phyloP scores from a whole-genome alignment of 225 moss, liverwort and hornwort species.

The Bryoerythrophyllum caledonicum region DNA sequence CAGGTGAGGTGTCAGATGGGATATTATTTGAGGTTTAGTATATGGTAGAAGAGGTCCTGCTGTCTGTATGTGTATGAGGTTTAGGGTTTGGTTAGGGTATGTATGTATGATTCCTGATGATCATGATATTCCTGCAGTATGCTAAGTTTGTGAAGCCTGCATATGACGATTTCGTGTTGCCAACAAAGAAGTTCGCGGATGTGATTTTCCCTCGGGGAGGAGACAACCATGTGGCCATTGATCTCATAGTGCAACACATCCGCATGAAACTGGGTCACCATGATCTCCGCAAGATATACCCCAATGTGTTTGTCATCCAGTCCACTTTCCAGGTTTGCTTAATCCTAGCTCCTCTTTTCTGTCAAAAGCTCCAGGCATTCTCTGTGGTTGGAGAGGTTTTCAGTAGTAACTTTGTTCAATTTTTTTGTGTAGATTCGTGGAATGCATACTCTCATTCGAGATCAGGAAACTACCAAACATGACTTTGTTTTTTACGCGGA shows the following conservation, averaged over 20 bases:
- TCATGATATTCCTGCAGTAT: constrained; percentile 50
- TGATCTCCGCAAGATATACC: constrained; percentile 93
- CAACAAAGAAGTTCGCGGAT: constrained; percentile 94
- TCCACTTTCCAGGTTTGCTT: constrained; percentile 76
- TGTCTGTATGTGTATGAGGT: too few relatives aligned
- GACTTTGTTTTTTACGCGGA: constrained; percentile 97
- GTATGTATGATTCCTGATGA: constrained; percentile 15
- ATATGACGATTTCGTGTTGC: constrained; percentile 90
- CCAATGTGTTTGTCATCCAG: constrained; percentile 90
- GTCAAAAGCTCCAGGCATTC: constrained; percentile 1
- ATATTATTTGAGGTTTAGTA: not conserved
- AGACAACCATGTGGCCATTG: constrained; percentile 91
- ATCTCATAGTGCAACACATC: constrained; percentile 97
- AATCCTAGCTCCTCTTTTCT: not conserved
- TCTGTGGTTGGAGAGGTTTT: too few relatives aligned
- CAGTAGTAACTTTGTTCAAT: too few relatives aligned
- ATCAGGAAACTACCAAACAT: constrained; percentile 83
- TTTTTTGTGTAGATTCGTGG: constrained; percentile 61
- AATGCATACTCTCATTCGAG: constrained; percentile 97
- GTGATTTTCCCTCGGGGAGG: constrained; percentile 91
- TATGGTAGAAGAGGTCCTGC: constrained; percentile 8
- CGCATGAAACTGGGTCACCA: constrained; percentile 93
- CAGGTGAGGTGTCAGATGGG: constrained; percentile 37
- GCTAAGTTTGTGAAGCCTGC: constrained; percentile 96
- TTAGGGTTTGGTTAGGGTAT: too few relatives aligned